Conservation (phyloP, 441 rosid genomes). For the Adansonia madagascariensis region DNA sequence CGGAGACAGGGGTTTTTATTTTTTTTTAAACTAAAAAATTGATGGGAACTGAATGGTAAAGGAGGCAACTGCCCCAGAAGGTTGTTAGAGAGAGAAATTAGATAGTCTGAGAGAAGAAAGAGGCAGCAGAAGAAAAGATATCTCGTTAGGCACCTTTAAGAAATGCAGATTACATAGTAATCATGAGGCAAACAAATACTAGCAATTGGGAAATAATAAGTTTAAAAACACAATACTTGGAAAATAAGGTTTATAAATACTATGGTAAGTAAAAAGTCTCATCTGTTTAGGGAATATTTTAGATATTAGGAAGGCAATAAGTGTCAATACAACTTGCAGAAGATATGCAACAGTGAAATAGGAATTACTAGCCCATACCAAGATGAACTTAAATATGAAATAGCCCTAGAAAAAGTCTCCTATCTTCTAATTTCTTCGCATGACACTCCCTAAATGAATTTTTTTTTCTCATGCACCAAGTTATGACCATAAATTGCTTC, state of each 20-base stretch:
- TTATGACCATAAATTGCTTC: not conserved
- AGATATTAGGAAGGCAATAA: not conserved
- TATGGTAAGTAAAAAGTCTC: not conserved
- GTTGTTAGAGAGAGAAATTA: not conserved
- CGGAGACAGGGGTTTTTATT: not conserved
- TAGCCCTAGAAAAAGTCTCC: not conserved
- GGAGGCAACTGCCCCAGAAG: not conserved
- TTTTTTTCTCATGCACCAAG: not conserved
- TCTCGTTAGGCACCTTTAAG: not conserved
- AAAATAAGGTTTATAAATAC: not conserved
- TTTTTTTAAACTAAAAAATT: not conserved
- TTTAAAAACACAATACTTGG: not conserved
- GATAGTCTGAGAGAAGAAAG: not conserved
- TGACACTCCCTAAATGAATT: not conserved
- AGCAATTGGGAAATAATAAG: not conserved
- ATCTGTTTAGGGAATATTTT: not conserved
- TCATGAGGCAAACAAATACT: not conserved
- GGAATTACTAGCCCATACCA: not conserved
- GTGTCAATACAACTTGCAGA: not conserved
- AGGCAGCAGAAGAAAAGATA: not conserved
- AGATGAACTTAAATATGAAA: not conserved
- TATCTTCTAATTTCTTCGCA: constrained; percentile 3
- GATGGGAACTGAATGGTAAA: not conserved
- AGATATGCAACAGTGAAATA: constrained; percentile 1
- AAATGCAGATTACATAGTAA: not conserved